These are phyloP conservation scores for Gautieria morchelliformis DNA, from an alignment of 768 basidiomycete genomes.

Conservation along the genomic window DNA sequence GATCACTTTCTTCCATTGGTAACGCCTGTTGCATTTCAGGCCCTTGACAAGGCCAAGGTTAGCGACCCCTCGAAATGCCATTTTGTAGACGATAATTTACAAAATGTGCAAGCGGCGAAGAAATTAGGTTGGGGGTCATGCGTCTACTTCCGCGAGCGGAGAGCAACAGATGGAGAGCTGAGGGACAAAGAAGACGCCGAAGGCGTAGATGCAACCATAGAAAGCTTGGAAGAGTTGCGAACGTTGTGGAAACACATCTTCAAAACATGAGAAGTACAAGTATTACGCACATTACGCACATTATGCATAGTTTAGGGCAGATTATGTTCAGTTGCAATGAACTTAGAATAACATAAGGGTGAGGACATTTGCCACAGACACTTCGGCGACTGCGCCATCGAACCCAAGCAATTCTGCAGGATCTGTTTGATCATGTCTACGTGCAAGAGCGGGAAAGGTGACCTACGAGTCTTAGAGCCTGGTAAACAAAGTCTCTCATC, in stretches of 20 bases:
- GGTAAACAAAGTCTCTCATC: slow-evolving; percentile 63
- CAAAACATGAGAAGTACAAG: slow-evolving; percentile 10
- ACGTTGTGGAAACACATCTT: slow-evolving; percentile 71
- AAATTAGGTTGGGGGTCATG: slow-evolving; percentile 62
- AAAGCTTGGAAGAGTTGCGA: slow-evolving; percentile 56
- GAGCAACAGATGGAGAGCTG: slow-evolving; percentile 28
- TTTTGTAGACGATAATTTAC: slow-evolving; percentile 71
- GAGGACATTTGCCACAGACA: slow-evolving; percentile 69
- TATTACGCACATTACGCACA: neutral
- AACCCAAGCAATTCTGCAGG: slow-evolving; percentile 55
- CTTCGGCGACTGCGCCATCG: slow-evolving; percentile 73
- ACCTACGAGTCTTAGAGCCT: slow-evolving; percentile 59
- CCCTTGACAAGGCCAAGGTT: slow-evolving; percentile 51
- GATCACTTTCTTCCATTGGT: neutral
- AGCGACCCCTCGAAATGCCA: slow-evolving; percentile 61
- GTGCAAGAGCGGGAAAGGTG: neutral
- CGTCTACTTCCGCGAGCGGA: slow-evolving; percentile 63
- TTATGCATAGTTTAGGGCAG: too few relatives aligned
- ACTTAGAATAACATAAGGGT: slow-evolving; percentile 52
- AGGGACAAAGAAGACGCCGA: slow-evolving; percentile 24
- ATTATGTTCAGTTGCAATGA: neutral
- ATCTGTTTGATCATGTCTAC: slow-evolving; percentile 10
- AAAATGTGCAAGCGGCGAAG: slow-evolving; percentile 60
- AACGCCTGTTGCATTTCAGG: slow-evolving; percentile 31
- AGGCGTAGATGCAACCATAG: slow-evolving; percentile 44